These are phyloP conservation scores for Holtermannia corniformis DNA, from an alignment of 768 basidiomycete species.

Conservation along the genomic window DNA sequence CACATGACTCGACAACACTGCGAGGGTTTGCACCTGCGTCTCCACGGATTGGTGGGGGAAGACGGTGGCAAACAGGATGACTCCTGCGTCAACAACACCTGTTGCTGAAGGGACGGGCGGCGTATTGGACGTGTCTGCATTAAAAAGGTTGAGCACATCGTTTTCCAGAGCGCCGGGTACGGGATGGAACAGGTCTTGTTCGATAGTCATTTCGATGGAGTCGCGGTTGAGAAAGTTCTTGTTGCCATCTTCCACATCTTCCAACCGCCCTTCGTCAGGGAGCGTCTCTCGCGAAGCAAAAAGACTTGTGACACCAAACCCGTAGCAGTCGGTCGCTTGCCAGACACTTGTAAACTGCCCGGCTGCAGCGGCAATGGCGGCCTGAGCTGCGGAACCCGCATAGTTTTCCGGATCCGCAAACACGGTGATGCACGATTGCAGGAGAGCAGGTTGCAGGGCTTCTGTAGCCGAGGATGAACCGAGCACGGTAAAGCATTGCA, in stretches of 20 bases:
- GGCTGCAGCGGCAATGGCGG: constrained; percentile 64
- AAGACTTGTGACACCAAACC: constrained; percentile 73
- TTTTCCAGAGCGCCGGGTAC: constrained; percentile 77
- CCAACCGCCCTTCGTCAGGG: neutral
- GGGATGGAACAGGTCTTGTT: constrained; percentile 62
- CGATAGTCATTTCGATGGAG: constrained; percentile 67
- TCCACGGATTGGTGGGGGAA: constrained; percentile 66
- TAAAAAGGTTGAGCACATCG: constrained; percentile 64
- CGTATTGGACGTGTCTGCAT: constrained; percentile 19
- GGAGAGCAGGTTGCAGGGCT: constrained; percentile 64
- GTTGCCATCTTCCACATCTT: constrained; percentile 24
- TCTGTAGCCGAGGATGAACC: constrained; percentile 73
- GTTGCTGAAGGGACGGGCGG: constrained; percentile 62
- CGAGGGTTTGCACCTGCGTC: constrained; percentile 39
- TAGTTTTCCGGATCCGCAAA: constrained; percentile 80
- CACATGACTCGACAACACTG: constrained; percentile 42
- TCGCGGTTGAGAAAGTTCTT: constrained; percentile 62
- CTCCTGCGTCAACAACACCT: constrained; percentile 74
- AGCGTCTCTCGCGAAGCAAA: constrained; percentile 18
- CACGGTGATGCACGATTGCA: constrained; percentile 69
- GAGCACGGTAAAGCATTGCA: constrained; percentile 78
- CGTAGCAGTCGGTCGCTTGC: constrained; percentile 80
- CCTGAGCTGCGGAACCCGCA: constrained; percentile 64
- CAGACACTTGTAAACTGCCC: constrained; percentile 78
- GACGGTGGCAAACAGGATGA: constrained; percentile 73